Percentiles rank a stretch among this genome's conserved stretches.
These are phyloP conservation scores for Penicillium nucicola DNA, from an alignment of 495 filamentous ascomycete species.

Conservation along the genomic window DNA sequence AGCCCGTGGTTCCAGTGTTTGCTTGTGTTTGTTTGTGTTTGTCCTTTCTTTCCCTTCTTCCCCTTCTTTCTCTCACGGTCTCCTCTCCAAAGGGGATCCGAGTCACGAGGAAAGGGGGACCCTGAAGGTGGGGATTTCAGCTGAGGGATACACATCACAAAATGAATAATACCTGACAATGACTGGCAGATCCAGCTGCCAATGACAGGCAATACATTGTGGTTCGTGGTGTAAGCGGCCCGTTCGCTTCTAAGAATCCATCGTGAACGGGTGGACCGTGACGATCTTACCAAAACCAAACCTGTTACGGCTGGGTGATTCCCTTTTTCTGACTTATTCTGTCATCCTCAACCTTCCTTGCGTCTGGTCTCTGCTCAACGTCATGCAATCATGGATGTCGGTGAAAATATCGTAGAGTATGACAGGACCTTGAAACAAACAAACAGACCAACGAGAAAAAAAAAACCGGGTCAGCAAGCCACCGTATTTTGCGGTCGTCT, in stretches of 20 bases:
- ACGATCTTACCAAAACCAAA: slow-evolving; percentile 9
- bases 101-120: slow-evolving; percentile 5
- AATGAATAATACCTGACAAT: slow-evolving; percentile 16
- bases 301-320: no score
- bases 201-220: slow-evolving; percentile 11
- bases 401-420: not conserved
- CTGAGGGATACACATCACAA: slow-evolving; percentile 17
- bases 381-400: not conserved
- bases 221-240: slow-evolving; percentile 16
- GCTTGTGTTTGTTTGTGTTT: no score
- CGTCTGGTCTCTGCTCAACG: not conserved
- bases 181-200: slow-evolving; percentile 14
- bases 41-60: no score
- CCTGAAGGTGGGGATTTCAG: slow-evolving; percentile 11
- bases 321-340: no score
- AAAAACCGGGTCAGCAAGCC: slow-evolving; percentile 5
- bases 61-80: no score
- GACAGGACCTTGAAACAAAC: not conserved
- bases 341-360: not conserved
- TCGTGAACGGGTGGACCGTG: slow-evolving; percentile 28
- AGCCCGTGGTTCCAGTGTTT: slow-evolving; percentile 13
- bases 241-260: slow-evolving; percentile 8
- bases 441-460: no score
- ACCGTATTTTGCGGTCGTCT: not conserved
- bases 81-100: no score